Percentiles rank a stretch among this genome's conserved stretches.
Evolutionary conservation across 2,329 filamentous ascomycete genomes (phyloP).

Genomic region (Botrytis sinoallii): DNA sequence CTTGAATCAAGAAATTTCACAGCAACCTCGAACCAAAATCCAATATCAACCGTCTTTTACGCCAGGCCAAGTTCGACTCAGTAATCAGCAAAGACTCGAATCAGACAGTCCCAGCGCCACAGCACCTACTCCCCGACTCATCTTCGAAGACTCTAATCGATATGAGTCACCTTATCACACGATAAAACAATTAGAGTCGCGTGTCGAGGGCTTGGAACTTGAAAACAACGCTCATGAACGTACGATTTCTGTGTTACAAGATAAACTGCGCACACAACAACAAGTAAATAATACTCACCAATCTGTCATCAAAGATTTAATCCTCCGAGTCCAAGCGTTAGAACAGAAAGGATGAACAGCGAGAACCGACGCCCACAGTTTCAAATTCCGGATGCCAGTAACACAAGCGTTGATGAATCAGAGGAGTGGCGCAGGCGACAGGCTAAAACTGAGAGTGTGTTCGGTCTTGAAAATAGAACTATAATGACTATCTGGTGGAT

Average conservation of each 20-base stretch:
- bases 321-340: conserved; percentile 5
- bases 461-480: neutral
- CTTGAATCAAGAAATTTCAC: neutral
- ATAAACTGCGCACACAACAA: conserved; percentile 12
- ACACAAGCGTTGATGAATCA: neutral
- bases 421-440: neutral
- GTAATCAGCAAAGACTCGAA: neutral
- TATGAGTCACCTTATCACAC: neutral
- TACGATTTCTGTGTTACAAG: neutral
- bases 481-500: neutral
- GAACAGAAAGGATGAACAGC: conserved; percentile 3
- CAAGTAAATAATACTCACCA: conserved; percentile 15
- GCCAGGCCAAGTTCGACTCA: neutral
- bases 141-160: neutral
- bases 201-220: neutral
- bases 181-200: neutral
- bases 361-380: neutral
- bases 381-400: neutral
- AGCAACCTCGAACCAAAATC: neutral
- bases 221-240: conserved; percentile 11
- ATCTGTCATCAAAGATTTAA: conserved; percentile 10
- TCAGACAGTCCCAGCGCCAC: conserved; percentile 1
- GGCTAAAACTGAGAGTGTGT: neutral
- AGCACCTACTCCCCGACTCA: neutral
- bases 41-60: neutral